These are phyloP conservation scores for Annona squamosa DNA, from an alignment of 164 flowering plant genomes.

Conservation along the genomic window DNA sequence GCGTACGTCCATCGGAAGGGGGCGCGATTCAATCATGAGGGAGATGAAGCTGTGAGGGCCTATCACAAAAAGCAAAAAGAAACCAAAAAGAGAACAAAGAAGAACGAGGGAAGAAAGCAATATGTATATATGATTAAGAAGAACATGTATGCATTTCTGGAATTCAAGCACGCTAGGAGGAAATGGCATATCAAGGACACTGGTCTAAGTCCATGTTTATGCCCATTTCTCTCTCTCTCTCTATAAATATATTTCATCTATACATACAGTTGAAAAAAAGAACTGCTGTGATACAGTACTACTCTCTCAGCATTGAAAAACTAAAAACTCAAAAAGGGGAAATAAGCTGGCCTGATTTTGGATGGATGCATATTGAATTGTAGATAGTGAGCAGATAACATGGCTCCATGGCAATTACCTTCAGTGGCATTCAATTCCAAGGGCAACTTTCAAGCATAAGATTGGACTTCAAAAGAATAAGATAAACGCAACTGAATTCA, in stretches of 20 bases:
- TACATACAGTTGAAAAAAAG: conserved; percentile 1
- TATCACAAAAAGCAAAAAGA: neutral
- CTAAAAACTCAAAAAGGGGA: neutral
- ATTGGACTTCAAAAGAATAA: neutral
- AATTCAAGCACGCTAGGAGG: conserved; percentile 9
- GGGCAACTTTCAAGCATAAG: neutral
- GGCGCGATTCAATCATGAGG: conserved; percentile 1
- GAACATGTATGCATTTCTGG: conserved; percentile 2
- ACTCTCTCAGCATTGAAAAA: neutral
- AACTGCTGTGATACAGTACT: neutral
- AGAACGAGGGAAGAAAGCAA: neutral
- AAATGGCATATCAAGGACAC: conserved; percentile 5
- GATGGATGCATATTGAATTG: neutral
- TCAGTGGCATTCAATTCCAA: neutral
- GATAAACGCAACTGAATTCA: neutral
- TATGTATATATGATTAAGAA: neutral
- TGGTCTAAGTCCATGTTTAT: neutral
- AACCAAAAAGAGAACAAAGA: neutral
- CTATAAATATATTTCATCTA: conserved; percentile 1
- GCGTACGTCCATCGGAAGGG: too few species aligned
- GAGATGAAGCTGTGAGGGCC: neutral
- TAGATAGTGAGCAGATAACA: neutral
- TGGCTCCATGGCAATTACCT: neutral
- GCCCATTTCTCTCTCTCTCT: neutral
- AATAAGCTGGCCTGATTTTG: neutral